Evolutionary conservation across 805 yeast species (phyloP).

Genomic region (Torulaspora maleeae): DNA sequence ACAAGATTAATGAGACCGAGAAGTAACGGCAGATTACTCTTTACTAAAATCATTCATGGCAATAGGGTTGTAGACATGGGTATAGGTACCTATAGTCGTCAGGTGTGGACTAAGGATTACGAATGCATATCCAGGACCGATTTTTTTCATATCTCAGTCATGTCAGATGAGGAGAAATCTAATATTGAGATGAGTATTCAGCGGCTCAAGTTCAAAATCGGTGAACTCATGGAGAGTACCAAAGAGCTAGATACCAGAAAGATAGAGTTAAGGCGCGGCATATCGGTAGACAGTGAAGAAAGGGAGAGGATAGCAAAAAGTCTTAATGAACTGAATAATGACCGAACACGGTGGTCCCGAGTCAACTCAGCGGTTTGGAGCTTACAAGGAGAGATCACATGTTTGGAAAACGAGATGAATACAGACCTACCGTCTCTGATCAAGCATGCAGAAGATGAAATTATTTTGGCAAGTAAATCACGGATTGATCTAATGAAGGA

Average conservation of each 20-base stretch:
- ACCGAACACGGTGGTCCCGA: constrained; percentile 21
- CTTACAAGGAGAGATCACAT: constrained; percentile 33
- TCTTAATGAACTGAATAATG: constrained; percentile 17
- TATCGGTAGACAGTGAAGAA: constrained; percentile 8
- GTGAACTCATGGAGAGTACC: constrained; percentile 11
- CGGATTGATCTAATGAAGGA: constrained; percentile 26
- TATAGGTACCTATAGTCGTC: constrained; percentile 55
- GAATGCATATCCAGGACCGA: constrained; percentile 15
- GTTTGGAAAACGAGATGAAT: constrained; percentile 37
- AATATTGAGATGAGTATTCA: constrained; percentile 18
- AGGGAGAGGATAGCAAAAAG: constrained; percentile 18
- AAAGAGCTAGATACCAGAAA: constrained; percentile 15
- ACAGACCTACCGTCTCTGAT: constrained; percentile 42
- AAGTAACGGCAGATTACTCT: constrained; percentile 40
- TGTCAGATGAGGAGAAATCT: constrained; percentile 25
- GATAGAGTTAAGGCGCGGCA: constrained; percentile 10
- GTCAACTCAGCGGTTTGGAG: constrained; percentile 28
- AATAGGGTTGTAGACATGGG: constrained; percentile 46
- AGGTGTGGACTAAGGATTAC: constrained; percentile 39
- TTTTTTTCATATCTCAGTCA: constrained; percentile 25
- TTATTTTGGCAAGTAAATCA: constrained; percentile 18
- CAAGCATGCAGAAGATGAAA: constrained; percentile 32
- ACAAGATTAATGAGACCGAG: constrained; percentile 37
- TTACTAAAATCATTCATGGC: constrained; percentile 59
- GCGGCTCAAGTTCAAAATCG: constrained; percentile 8